phyloP scores from a whole-genome alignment of 495 filamentous ascomycete genomes.

The Pyronema domesticum region DNA sequence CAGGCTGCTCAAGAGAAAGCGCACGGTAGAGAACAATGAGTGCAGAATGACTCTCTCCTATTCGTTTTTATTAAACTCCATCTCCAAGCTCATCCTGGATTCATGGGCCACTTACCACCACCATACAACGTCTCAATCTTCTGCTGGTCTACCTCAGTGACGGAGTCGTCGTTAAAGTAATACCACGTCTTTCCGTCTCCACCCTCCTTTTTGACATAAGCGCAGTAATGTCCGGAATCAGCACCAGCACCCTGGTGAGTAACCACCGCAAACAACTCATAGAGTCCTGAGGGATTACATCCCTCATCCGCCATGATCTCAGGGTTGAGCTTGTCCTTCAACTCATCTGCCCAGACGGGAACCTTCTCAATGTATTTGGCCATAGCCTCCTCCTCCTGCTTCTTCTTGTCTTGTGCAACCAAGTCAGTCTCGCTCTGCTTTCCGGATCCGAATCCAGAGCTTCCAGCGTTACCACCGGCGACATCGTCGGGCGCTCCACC shows the following conservation, averaged over 20 bases:
- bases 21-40: conserved; percentile 85
- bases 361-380: conserved; percentile 31
- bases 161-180: conserved; percentile 99
- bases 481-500: conserved; percentile 27
- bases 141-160: conserved; percentile 75
- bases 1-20: conserved; percentile 33
- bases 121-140: conserved; percentile 82
- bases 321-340: conserved; percentile 36
- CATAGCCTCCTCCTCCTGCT: conserved; percentile 35
- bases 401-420: conserved; percentile 36
- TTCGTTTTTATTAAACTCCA: not conserved
- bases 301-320: conserved; percentile 56
- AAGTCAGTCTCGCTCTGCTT: conserved; percentile 23
- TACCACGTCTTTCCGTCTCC: conserved; percentile 85
- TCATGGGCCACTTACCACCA: conserved; percentile 43
- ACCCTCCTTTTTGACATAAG: conserved; percentile 84
- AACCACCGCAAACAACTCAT: conserved; percentile 83
- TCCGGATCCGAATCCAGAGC: conserved; percentile 17
- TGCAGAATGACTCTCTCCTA: conserved; percentile 81
- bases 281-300: conserved; percentile 79
- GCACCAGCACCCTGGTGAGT: conserved; percentile 96
- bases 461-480: conserved; percentile 23
- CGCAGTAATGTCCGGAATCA: conserved; percentile 94
- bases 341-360: conserved; percentile 31
- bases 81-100: not conserved